These are phyloP conservation scores for Breynia disticha DNA, from an alignment of 441 rosid genomes.

Conservation along the genomic window DNA sequence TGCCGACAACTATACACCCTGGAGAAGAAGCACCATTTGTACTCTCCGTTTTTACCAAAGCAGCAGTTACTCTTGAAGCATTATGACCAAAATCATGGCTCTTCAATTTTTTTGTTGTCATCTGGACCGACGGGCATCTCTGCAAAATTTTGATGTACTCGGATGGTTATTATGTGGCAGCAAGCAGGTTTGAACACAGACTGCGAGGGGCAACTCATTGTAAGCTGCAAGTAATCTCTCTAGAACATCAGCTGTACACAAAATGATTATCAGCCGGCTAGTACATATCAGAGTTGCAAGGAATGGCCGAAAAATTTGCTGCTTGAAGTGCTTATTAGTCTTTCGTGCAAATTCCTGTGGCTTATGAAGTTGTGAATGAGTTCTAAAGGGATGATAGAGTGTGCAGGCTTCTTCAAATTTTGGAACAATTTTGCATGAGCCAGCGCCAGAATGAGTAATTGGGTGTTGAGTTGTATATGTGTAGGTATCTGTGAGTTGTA, in stretches of 20 bases:
- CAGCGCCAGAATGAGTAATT: constrained; percentile 11
- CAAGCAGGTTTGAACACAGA: constrained; percentile 17
- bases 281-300: too few relatives aligned
- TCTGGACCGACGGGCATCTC: constrained; percentile 19
- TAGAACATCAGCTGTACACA: not conserved
- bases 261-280: too few relatives aligned
- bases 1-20: constrained; percentile 99
- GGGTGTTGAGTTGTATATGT: constrained; percentile 41
- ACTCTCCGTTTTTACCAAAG: constrained; percentile 94
- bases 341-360: too few relatives aligned
- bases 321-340: too few relatives aligned
- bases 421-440: constrained; percentile 2
- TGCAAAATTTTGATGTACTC: constrained; percentile 27
- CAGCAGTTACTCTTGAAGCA: constrained; percentile 77
- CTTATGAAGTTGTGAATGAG: too few relatives aligned
- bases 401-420: constrained; percentile 6
- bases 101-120: constrained; percentile 22
- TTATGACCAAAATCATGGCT: constrained; percentile 32
- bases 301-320: too few relatives aligned
- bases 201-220: constrained; percentile 3
- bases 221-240: not conserved
- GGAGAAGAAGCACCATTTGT: constrained; percentile 99
- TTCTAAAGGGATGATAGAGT: too few relatives aligned
- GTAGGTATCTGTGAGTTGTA: constrained; percentile 43
- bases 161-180: constrained; percentile 25